Conservation (phyloP, 169 alveolate genomes). For the Hepatocystis sp. region DNA sequence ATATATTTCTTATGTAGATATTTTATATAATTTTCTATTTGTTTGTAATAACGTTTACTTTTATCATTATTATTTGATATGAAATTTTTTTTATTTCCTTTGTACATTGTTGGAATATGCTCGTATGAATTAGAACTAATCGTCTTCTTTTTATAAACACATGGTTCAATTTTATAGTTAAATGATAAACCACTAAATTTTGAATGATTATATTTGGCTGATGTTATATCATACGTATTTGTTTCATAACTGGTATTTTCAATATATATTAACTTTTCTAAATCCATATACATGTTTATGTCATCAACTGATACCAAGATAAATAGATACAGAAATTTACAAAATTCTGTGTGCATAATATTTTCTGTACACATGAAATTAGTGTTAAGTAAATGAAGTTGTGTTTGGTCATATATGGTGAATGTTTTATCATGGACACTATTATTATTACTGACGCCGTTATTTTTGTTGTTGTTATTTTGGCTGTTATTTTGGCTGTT, state of each 20-base stretch:
- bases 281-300: slow-evolving; percentile 22
- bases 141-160: not conserved
- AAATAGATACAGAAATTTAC: slow-evolving; percentile 49
- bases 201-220: slow-evolving; percentile 19
- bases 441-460: too few relatives aligned
- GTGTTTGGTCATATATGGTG: too few relatives aligned
- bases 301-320: slow-evolving; percentile 48
- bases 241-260: too few relatives aligned
- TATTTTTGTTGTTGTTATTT: too few relatives aligned
- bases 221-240: not conserved
- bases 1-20: slow-evolving; percentile 63
- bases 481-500: too few relatives aligned
- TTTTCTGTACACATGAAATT: slow-evolving; percentile 32
- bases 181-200: slow-evolving; percentile 46
- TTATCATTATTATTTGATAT: not conserved
- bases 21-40: slow-evolving; percentile 24
- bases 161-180: slow-evolving; percentile 3
- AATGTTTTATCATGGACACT: too few relatives aligned
- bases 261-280: slow-evolving; percentile 64
- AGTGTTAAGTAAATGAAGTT: slow-evolving; percentile 14
- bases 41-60: slow-evolving; percentile 28
- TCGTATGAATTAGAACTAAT: too few relatives aligned
- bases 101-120: too few relatives aligned
- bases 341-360: slow-evolving; percentile 36
- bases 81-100: not conserved